Percentiles rank a stretch among this genome's conserved stretches.
phyloP scores from a whole-genome alignment of 208 protist genomes.

The Phytomonas francai region DNA sequence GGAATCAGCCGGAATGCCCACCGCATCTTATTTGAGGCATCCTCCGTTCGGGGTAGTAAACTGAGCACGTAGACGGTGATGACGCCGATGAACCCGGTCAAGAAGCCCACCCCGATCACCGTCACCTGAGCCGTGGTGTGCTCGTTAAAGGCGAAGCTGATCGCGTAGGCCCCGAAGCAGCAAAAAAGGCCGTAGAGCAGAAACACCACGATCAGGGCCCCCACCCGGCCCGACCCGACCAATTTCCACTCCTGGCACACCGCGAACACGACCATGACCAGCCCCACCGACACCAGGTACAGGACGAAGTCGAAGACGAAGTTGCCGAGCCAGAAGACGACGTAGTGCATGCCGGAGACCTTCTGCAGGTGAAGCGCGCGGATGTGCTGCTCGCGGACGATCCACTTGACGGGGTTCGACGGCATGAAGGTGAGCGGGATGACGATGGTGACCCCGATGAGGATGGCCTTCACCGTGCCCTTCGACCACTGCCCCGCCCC shows the following conservation, averaged over 20 bases:
- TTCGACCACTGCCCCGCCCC: not conserved
- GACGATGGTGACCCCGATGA: slow-evolving; percentile 43
- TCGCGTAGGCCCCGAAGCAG: slow-evolving; percentile 28
- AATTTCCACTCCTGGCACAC: slow-evolving; percentile 47
- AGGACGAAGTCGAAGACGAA: slow-evolving; percentile 46
- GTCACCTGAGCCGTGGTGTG: slow-evolving; percentile 49
- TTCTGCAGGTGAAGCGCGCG: slow-evolving; percentile 69
- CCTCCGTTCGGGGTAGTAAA: slow-evolving; percentile 22
- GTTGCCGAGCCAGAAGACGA: slow-evolving; percentile 67
- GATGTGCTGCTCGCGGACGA: slow-evolving; percentile 71
- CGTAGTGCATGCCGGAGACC: slow-evolving; percentile 51
- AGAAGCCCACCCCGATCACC: slow-evolving; percentile 44
- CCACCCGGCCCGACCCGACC: slow-evolving; percentile 24
- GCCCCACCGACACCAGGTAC: slow-evolving; percentile 29
- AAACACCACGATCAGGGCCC: slow-evolving; percentile 30
- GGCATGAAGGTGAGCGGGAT: slow-evolving; percentile 70
- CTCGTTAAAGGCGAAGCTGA: slow-evolving; percentile 46
- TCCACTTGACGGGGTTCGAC: slow-evolving; percentile 50
- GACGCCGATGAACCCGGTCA: slow-evolving; percentile 58
- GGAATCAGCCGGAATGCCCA: slow-evolving; percentile 52
- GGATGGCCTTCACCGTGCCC: slow-evolving; percentile 15
- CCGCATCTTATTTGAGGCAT: slow-evolving; percentile 20
- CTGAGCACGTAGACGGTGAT: slow-evolving; percentile 39
- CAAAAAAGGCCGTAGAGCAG: slow-evolving; percentile 38
- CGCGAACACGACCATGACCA: slow-evolving; percentile 34